Evolutionary conservation across 2,329 filamentous ascomycete genomes (phyloP).

Genomic region (Fusarium succisae): DNA sequence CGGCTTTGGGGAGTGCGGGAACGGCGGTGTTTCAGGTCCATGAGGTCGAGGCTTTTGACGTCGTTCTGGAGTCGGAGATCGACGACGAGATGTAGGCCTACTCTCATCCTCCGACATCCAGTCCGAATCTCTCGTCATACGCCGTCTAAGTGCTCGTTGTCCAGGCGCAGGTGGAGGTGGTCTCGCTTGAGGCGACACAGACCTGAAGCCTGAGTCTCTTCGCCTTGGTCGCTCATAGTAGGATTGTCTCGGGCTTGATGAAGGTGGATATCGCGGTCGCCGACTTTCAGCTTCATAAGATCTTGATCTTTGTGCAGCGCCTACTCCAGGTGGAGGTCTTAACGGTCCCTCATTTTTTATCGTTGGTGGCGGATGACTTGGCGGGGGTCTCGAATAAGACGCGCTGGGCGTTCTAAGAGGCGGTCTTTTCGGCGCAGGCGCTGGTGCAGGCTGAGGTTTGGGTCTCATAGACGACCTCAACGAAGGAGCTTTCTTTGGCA

Average conservation of each 20-base stretch:
- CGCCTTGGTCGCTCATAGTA: slow-evolving; percentile 23
- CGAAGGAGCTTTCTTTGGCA: slow-evolving; percentile 30
- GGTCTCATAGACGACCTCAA: slow-evolving; percentile 25
- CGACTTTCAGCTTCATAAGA: slow-evolving; percentile 35
- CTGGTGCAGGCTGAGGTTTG: slow-evolving; percentile 24
- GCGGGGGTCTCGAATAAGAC: slow-evolving; percentile 23
- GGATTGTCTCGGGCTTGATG: slow-evolving; percentile 18
- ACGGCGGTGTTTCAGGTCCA: slow-evolving; percentile 7
- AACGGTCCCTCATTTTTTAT: not conserved
- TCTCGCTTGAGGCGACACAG: slow-evolving; percentile 31
- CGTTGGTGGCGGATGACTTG: slow-evolving; percentile 12
- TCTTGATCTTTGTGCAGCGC: slow-evolving; percentile 20
- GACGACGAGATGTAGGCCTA: slow-evolving; percentile 22
- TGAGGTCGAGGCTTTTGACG: not conserved
- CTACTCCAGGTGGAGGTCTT: slow-evolving; percentile 7
- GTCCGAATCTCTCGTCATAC: slow-evolving; percentile 34
- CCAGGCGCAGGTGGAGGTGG: slow-evolving; percentile 1
- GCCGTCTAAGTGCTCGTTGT: slow-evolving; percentile 12
- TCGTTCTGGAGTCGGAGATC: slow-evolving; percentile 15
- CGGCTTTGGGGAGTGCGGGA: not conserved
- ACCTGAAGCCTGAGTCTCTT: slow-evolving; percentile 18
- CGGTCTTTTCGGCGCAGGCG: slow-evolving; percentile 24
- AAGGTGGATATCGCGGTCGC: slow-evolving; percentile 10
- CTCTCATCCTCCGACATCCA: slow-evolving; percentile 38
- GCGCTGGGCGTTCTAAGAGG: not conserved